These are phyloP conservation scores for Anacardium occidentale DNA, from an alignment of 345 rosid species.

Conservation along the genomic window DNA sequence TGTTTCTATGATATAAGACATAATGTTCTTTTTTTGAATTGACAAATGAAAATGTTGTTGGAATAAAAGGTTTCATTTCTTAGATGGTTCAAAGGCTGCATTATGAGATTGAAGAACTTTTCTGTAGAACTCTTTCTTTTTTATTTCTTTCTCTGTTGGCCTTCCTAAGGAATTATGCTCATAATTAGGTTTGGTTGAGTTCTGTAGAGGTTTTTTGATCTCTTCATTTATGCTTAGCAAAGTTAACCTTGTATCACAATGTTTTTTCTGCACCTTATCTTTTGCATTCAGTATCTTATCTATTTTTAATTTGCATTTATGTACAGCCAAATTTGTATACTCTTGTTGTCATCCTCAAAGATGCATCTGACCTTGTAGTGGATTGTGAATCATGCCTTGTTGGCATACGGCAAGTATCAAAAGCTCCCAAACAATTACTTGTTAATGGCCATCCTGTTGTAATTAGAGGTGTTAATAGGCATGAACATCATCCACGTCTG, in stretches of 20 bases:
- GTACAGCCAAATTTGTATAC: constrained; percentile 81
- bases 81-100: neutral
- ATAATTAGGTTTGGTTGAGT: neutral
- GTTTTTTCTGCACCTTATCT: constrained; percentile 1
- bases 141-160: neutral
- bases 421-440: constrained; percentile 88
- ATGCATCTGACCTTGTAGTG: constrained; percentile 64
- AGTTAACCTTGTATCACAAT: neutral
- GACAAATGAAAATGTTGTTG: neutral
- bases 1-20: neutral
- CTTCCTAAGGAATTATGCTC: neutral
- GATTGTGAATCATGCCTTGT: constrained; percentile 94
- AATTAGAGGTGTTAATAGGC: constrained; percentile 96
- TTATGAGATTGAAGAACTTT: neutral
- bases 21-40: neutral
- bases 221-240: neutral
- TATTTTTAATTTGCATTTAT: constrained; percentile 26
- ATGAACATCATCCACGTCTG: constrained; percentile 96
- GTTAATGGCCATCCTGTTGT: constrained; percentile 83
- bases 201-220: neutral
- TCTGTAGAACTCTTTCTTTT: neutral
- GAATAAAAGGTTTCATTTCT: neutral
- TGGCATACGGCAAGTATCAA: constrained; percentile 80
- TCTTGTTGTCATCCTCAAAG: constrained; percentile 80
- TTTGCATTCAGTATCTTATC: constrained; percentile 13